Evolutionary conservation across 1,284 basidiomycete species (phyloP).

Genomic region (Agroathelia rolfsii): DNA sequence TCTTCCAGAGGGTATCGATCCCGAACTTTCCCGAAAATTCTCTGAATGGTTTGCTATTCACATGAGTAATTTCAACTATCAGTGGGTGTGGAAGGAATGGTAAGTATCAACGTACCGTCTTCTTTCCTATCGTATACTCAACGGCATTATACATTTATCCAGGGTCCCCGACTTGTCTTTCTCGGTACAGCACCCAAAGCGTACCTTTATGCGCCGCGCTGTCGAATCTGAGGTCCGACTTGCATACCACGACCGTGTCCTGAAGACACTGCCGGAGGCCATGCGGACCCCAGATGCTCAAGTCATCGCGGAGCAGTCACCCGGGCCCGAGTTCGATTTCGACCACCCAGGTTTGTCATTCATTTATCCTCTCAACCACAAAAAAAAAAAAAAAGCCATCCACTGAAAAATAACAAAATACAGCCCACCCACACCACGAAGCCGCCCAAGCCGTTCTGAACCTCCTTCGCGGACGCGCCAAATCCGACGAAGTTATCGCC

Average conservation of each 20-base stretch:
- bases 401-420: conserved; percentile 5
- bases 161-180: conserved; percentile 84
- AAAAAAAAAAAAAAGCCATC: no score
- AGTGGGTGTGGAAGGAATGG: conserved; percentile 99
- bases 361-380: neutral
- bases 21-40: conserved; percentile 73
- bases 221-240: conserved; percentile 87
- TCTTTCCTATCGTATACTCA: conserved; percentile 1
- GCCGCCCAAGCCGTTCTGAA: conserved; percentile 75
- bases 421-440: conserved; percentile 70
- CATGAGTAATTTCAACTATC: conserved; percentile 96
- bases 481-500: conserved; percentile 70
- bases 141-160: conserved; percentile 6
- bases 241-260: conserved; percentile 89
- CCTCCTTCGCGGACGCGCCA: conserved; percentile 70
- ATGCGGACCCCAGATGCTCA: conserved; percentile 62
- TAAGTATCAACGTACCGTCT: conserved; percentile 35
- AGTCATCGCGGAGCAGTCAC: conserved; percentile 66
- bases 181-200: conserved; percentile 70
- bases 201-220: conserved; percentile 80
- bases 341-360: conserved; percentile 55
- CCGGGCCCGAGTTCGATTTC: conserved; percentile 79
- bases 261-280: conserved; percentile 78
- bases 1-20: conserved; percentile 77
- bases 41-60: conserved; percentile 95